Evolutionary conservation across 2,329 filamentous ascomycete genomes (phyloP), one percentile per base, ranked within the genome.

Genomic region (Rutstroemia sp.): DNA sequence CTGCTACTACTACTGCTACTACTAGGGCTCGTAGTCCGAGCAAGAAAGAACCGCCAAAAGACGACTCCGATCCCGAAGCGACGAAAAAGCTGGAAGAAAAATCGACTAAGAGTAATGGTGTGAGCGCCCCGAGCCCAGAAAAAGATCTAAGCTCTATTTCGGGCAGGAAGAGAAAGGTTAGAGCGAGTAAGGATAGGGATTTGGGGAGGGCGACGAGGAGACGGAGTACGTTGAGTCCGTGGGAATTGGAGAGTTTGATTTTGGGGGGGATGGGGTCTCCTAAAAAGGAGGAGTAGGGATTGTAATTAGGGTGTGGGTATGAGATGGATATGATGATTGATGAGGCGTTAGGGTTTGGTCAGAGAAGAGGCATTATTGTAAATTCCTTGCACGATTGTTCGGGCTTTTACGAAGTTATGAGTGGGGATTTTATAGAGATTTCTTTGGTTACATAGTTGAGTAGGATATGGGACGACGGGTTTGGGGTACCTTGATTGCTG

Each of bases 221-320:
- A 67, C 79, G 88, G 68, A 90, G 86, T 65, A 92, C 88, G 19
- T 73, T 92, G 34, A 90, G 81, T 64, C 83, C 86, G 3, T 86
- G 86, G 76, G 88, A 92, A 71, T 71, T 92, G 66, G 80, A 88
- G 71, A 82, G 78, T 46, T 68, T 88, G 67, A 84, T 86, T 52
- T 63, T 72, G 2, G 77, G 77, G 1, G 59, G 59, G 41, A 57
- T 62, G 30, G 44, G 44, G 19, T 57, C 55, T n/a, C 50, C 55
- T 14, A 44, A 19, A 14, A 51, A 56, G 42, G 53, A 46, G 25
- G 37, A 49, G 46, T 48, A 47, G 27, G 23, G 23, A 27, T 27
- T 34, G 10, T 34, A 34, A 34, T 34, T 34, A 27, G 25, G 48
- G 19, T 38, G 21, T 25, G n/a, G 7, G 14, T 17, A 38, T 4